phyloP scores from a whole-genome alignment of 208 protist genomes.

The Trypanosoma scelopori region DNA sequence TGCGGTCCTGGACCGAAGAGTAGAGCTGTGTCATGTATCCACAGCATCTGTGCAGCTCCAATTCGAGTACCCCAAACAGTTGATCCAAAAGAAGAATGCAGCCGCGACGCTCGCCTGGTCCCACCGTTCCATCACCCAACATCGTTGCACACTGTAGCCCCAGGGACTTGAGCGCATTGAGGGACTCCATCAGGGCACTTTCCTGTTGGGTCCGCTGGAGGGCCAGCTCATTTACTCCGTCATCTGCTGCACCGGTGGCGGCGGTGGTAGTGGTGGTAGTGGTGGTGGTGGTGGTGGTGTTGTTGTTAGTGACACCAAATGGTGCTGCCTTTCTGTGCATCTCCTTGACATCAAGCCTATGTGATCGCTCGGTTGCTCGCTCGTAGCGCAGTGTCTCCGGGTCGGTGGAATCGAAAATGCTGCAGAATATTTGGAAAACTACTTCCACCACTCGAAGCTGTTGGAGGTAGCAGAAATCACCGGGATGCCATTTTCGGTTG shows the following conservation, averaged over 20 bases:
- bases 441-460: slow-evolving; percentile 39
- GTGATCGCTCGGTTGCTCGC: slow-evolving; percentile 19
- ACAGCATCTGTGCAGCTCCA: slow-evolving; percentile 29
- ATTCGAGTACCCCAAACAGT: slow-evolving; percentile 25
- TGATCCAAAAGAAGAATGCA: slow-evolving; percentile 34
- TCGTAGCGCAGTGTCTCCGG: slow-evolving; percentile 19
- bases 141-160: slow-evolving; percentile 39
- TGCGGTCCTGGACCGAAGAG: slow-evolving; percentile 12
- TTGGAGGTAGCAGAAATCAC: slow-evolving; percentile 61
- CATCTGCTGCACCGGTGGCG: slow-evolving; percentile 2
- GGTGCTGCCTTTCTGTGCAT: neutral
- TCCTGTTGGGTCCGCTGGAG: slow-evolving; percentile 34
- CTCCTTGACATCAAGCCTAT: slow-evolving; percentile 15
- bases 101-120: slow-evolving; percentile 24
- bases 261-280: neutral
- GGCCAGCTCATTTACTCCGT: slow-evolving; percentile 21
- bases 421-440: slow-evolving; percentile 52
- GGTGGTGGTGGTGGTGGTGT: too few relatives aligned
- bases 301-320: too few relatives aligned
- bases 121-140: slow-evolving; percentile 22
- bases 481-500: slow-evolving; percentile 54
- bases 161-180: slow-evolving; percentile 41
- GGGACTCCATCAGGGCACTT: slow-evolving; percentile 30
- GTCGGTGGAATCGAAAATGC: slow-evolving; percentile 44
- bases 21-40: slow-evolving; percentile 9